Percentiles rank a stretch among this genome's conserved stretches.
Conservation (phyloP, 1,139 yeast genomes). For the Blastobotrys niveus region DNA sequence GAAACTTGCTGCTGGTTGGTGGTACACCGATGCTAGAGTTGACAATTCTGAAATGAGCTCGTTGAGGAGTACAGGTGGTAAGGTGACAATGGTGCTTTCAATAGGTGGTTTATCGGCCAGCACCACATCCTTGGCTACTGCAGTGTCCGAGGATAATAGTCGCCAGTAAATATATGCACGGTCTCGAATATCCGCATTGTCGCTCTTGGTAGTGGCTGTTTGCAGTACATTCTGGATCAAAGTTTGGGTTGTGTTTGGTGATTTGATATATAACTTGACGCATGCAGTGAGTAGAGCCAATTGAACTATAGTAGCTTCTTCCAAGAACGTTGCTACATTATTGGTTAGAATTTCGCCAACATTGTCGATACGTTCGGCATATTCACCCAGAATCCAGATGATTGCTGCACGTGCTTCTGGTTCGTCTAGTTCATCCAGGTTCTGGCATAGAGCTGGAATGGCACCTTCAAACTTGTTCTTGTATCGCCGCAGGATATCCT, state of each 20-base stretch:
- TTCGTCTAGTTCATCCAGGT: constrained; percentile 53
- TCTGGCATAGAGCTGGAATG: constrained; percentile 62
- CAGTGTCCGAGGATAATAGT: constrained; percentile 59
- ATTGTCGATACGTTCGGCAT: constrained; percentile 64
- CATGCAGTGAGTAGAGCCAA: constrained; percentile 68
- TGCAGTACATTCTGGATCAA: constrained; percentile 69
- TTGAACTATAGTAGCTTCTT: constrained; percentile 72
- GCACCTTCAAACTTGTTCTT: constrained; percentile 61
- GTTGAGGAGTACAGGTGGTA: constrained; percentile 63
- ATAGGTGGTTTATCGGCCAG: constrained; percentile 64
- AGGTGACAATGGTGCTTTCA: constrained; percentile 62
- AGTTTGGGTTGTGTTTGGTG: constrained; percentile 42
- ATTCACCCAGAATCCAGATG: constrained; percentile 87
- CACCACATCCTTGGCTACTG: constrained; percentile 46
- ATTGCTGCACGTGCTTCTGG: constrained; percentile 68
- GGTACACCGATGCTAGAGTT: constrained; percentile 83
- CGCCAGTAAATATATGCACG: constrained; percentile 95
- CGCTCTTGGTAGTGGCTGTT: constrained; percentile 71
- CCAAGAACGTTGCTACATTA: constrained; percentile 59
- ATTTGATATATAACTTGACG: constrained; percentile 63
- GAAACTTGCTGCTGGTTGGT: constrained; percentile 71
- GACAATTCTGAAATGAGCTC: constrained; percentile 71
- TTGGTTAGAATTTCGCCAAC: constrained; percentile 41
- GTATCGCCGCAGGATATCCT: constrained; percentile 72
- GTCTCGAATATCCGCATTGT: constrained; percentile 90